Conservation (phyloP, 345 rosid species). For the Dovyalis caffra region DNA sequence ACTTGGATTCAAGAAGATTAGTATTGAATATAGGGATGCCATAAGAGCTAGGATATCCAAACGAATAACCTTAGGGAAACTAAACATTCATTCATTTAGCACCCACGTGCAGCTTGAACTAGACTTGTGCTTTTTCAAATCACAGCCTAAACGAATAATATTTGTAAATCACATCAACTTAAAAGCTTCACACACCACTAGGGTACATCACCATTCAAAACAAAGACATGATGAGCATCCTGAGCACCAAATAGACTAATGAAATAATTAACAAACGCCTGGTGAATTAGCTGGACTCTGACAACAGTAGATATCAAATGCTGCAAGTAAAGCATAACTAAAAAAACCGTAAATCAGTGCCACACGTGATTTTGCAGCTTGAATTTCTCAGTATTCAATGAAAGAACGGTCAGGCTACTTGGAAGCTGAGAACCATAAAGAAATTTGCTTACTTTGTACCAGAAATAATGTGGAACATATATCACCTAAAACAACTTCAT, state of each 20-base stretch:
- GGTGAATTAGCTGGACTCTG: not conserved
- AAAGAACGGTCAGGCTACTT: not conserved
- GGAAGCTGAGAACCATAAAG: not conserved
- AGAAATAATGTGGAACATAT: not conserved
- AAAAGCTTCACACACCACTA: conserved; percentile 6
- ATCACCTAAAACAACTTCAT: not conserved
- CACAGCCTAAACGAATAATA: not conserved
- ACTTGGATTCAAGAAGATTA: not conserved
- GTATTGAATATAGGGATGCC: not conserved
- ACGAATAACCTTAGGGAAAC: not conserved
- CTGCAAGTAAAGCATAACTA: not conserved
- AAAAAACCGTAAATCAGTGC: not conserved
- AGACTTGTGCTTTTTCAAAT: not conserved
- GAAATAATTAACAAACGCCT: not conserved
- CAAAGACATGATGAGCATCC: not conserved
- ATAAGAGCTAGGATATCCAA: not conserved
- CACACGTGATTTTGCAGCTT: not conserved
- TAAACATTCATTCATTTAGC: not conserved
- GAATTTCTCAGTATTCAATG: not conserved
- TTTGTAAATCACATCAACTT: not conserved
- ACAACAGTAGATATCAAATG: not conserved
- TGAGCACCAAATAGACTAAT: not conserved
- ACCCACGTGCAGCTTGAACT: not conserved
- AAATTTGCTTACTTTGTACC: not conserved
- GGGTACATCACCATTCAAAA: not conserved